phyloP scores from a whole-genome alignment of 768 basidiomycete genomes.

The Mycena haematopus region DNA sequence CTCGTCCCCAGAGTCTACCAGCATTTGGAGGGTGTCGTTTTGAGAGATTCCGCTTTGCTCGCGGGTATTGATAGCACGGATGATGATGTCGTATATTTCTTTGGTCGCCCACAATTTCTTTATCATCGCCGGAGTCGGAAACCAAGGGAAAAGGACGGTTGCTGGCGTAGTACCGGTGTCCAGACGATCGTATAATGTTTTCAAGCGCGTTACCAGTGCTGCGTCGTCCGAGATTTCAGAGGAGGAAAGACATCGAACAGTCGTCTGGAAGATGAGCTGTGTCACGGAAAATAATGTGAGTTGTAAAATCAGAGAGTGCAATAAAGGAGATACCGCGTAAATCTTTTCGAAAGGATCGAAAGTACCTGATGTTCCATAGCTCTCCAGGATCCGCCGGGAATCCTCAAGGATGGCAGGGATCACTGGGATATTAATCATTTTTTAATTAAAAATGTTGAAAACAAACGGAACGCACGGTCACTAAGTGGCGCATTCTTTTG shows the following conservation, averaged over 20 bases:
- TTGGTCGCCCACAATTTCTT: conserved; percentile 76
- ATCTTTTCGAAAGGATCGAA: conserved; percentile 77
- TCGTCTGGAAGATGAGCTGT: conserved; percentile 77
- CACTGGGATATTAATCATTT: conserved; percentile 47
- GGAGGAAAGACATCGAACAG: conserved; percentile 69
- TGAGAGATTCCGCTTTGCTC: conserved; percentile 60
- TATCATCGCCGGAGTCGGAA: conserved; percentile 76
- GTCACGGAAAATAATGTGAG: conserved; percentile 19
- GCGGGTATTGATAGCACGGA: conserved; percentile 60
- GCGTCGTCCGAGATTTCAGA: conserved; percentile 75
- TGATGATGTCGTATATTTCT: conserved; percentile 75
- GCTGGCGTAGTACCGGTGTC: conserved; percentile 76
- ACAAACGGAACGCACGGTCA: conserved; percentile 52
- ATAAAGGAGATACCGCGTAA: conserved; percentile 61
- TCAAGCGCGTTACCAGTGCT: conserved; percentile 64
- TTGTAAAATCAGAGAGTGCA: conserved; percentile 11
- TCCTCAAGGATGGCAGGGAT: conserved; percentile 71
- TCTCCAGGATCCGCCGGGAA: conserved; percentile 62
- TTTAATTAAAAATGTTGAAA: conserved; percentile 21
- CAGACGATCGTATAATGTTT: conserved; percentile 68
- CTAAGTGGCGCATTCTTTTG: conserved; percentile 69
- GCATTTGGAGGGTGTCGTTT: conserved; percentile 76
- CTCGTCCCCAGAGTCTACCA: conserved; percentile 75
- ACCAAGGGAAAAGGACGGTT: conserved; percentile 77
- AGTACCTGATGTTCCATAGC: conserved; percentile 68